Conservation (phyloP, 2,329 filamentous ascomycete species). For the Trichoderma sp. region DNA sequence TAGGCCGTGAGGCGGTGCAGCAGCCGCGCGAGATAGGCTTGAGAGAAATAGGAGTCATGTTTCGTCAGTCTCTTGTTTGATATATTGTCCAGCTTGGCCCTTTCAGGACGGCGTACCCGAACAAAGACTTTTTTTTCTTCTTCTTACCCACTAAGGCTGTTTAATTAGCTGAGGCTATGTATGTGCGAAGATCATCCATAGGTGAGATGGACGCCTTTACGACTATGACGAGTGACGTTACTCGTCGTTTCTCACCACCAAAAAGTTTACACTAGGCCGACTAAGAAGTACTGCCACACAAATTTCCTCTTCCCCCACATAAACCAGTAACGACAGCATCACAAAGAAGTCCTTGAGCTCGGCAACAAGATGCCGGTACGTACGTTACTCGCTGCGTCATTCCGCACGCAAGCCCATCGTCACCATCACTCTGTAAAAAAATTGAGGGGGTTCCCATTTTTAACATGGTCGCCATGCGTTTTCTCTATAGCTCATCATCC, state of each 20-base stretch:
- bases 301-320: slow-evolving; percentile 12
- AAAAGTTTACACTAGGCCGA: background rate
- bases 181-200: background rate
- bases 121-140: background rate
- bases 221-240: background rate
- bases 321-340: background rate
- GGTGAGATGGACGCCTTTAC: background rate
- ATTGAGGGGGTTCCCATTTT: background rate
- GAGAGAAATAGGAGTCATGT: background rate
- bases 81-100: background rate
- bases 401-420: background rate
- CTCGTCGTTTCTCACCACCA: background rate
- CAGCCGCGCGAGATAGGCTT: background rate
- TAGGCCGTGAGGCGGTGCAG: slow-evolving; percentile 13
- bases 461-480: slow-evolving; percentile 1
- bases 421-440: background rate
- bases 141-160: background rate
- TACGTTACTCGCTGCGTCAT: slow-evolving; percentile 13
- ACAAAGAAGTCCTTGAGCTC: background rate
- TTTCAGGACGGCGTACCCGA: slow-evolving; percentile 7
- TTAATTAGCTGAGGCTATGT: background rate
- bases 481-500: slow-evolving; percentile 57
- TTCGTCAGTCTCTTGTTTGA: background rate
- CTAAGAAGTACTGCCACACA: background rate
- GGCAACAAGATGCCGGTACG: slow-evolving; percentile 22